Evolutionary conservation across 1,139 yeast genomes (phyloP), one percentile per base, ranked within the genome.

Genomic region (Hemisphaericaspora lyxosophila): DNA sequence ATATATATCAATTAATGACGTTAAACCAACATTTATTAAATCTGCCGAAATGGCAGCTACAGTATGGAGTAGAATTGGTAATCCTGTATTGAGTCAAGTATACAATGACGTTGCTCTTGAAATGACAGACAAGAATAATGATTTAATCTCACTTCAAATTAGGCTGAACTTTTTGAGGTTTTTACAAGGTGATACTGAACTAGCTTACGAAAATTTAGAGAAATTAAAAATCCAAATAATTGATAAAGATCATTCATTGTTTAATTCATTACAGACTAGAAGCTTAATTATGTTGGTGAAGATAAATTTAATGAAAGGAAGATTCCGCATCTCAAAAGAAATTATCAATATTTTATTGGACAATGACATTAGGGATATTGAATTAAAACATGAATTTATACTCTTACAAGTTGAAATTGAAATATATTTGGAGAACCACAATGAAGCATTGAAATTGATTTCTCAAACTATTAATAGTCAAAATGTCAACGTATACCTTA

Each of bases 21-120:
- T 51, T 14, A 60, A 61, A 9, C 35, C 48, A 1, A 51, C 72
- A 1, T 77, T 80, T 44, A 62, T 73, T 8, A 69, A 70, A 35
- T 66, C 75, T 14, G 66, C 75, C 39, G 78, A 71, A 33, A 50
- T 76, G 43, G 60, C 63, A 3, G 64, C 79, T 0, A 55, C 74
- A 1, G 62, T 75, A 22, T 81, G 85, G 85, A 50, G 61, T 18
- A 59, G 79, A 42, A 62, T 73, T 7, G 85, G 85, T 0, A 64
- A 65, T 39, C 64, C 66, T 2, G 55, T 62, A 5, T 53, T 80
- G 27, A 64, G 80, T 23, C 67, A 68, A 9, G 54, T 71, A 1
- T 79, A 78, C 50, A 58, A 64, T 15, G 71, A 69, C 2, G 57
- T 78, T 15, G 76, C 81, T 0, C 36, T 66, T 14, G 67, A 55